phyloP scores from a whole-genome alignment of 768 basidiomycete species.

The Rhodotorula sphaerocarpa region DNA sequence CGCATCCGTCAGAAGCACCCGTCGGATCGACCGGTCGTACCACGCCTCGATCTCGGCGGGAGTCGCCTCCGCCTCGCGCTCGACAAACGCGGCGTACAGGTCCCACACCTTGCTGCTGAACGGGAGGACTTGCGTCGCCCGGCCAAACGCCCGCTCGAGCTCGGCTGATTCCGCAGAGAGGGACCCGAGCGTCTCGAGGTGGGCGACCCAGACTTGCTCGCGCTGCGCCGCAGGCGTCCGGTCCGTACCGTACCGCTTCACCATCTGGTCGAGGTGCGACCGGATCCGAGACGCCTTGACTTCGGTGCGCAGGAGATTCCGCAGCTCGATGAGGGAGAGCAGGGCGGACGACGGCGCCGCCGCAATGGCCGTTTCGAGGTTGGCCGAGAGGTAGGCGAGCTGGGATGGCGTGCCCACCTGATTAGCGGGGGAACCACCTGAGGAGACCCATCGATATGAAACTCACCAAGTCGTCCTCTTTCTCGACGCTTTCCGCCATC shows the following conservation, averaged over 20 bases:
- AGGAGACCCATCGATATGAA: too few species aligned
- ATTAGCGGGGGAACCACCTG: rapidly evolving
- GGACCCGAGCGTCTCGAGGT: slow-evolving; percentile 18
- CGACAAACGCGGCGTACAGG: slow-evolving; percentile 18
- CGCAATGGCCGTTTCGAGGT: slow-evolving; percentile 15
- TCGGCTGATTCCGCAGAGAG: neutral
- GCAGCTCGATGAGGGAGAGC: slow-evolving; percentile 26
- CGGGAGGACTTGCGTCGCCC: slow-evolving; percentile 10
- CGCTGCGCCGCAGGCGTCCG: neutral
- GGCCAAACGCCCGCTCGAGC: neutral
- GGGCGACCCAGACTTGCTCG: slow-evolving; percentile 33
- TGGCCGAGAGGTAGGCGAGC: slow-evolving; percentile 26
- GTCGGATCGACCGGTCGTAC: slow-evolving; percentile 21
- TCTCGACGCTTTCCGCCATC: slow-evolving; percentile 37
- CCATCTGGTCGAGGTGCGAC: slow-evolving; percentile 10
- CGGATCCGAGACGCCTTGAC: neutral
- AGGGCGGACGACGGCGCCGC: slow-evolving; percentile 17
- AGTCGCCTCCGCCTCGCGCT: neutral
- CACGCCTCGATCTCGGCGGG: slow-evolving; percentile 2
- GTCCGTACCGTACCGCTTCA: slow-evolving; percentile 1
- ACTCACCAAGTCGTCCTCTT: slow-evolving; percentile 41
- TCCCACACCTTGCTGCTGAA: slow-evolving; percentile 30
- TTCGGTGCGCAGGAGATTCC: slow-evolving; percentile 22
- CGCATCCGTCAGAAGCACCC: slow-evolving; percentile 25
- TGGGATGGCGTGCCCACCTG: neutral